Evolutionary conservation across 2,329 filamentous ascomycete species (phyloP).

Genomic region (Apiospora kogelbergensis): DNA sequence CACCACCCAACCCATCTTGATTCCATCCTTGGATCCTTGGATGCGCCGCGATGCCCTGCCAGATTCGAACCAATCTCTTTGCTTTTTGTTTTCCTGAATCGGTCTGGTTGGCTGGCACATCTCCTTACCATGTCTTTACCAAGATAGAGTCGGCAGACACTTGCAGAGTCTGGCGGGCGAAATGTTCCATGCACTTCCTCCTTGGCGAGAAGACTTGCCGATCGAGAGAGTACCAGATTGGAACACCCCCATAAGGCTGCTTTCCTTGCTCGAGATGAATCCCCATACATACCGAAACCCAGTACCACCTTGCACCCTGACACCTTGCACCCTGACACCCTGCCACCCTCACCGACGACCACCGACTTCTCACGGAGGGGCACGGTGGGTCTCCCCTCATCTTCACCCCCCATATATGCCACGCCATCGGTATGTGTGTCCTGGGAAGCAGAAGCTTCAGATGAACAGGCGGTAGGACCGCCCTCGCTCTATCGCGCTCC

Average conservation of each 20-base stretch:
- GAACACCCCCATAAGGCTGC: neutral
- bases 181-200: conserved; percentile 5
- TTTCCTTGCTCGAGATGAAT: neutral
- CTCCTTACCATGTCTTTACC: neutral
- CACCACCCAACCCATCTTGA: conserved; percentile 11
- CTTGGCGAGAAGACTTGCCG: conserved; percentile 2
- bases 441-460: neutral
- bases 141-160: conserved; percentile 3
- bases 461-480: conserved; percentile 3
- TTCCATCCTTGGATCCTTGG: neutral
- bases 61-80: conserved; percentile 5
- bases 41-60: neutral
- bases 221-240: neutral
- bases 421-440: conserved; percentile 4
- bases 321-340: too few relatives aligned
- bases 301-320: too few relatives aligned
- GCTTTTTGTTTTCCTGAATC: neutral
- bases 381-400: conserved; percentile 1
- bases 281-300: neutral
- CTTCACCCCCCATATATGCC: conserved; percentile 2
- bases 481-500: neutral
- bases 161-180: neutral
- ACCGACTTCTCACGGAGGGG: conserved; percentile 2
- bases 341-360: neutral
- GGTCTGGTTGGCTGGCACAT: conserved; percentile 1